phyloP scores from a whole-genome alignment of 176 grass and related monocot genomes.

The Typha latifolia region DNA sequence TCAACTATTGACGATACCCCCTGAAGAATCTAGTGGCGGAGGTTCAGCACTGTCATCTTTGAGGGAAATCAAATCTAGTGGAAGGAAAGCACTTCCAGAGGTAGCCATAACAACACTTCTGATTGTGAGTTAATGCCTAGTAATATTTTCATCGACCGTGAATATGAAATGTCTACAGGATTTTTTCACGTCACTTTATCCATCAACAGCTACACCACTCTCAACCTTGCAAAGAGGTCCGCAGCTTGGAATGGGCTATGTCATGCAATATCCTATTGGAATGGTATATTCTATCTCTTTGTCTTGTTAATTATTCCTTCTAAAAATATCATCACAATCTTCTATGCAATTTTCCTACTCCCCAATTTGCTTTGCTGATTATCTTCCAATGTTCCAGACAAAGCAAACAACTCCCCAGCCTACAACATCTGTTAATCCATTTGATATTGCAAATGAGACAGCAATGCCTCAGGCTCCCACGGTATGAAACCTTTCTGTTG shows the following conservation, averaged over 20 bases:
- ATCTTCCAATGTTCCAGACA: slow-evolving; percentile 39
- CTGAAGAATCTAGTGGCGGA: slow-evolving; percentile 31
- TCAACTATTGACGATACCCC: slow-evolving; percentile 28
- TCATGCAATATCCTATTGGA: slow-evolving; percentile 65
- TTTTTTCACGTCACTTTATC: slow-evolving; percentile 82
- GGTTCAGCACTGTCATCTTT: slow-evolving; percentile 45
- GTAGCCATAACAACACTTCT: slow-evolving; percentile 35
- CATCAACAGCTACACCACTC: slow-evolving; percentile 42
- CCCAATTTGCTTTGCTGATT: slow-evolving; percentile 20
- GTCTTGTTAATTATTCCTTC: neutral
- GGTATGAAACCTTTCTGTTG: too few relatives aligned
- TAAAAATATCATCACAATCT: neutral
- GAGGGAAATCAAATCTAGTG: slow-evolving; percentile 42
- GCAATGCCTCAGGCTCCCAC: slow-evolving; percentile 38
- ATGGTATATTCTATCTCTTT: slow-evolving; percentile 40
- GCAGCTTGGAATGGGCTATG: slow-evolving; percentile 71
- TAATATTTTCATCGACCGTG: slow-evolving; percentile 14
- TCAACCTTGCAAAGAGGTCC: slow-evolving; percentile 60
- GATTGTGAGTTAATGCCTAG: neutral
- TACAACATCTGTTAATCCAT: slow-evolving; percentile 70
- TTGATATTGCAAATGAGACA: slow-evolving; percentile 63
- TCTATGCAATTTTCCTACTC: neutral
- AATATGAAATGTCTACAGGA: slow-evolving; percentile 38
- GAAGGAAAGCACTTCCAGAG: slow-evolving; percentile 74
- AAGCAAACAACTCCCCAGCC: slow-evolving; percentile 46